Conservation (phyloP, 2,329 filamentous ascomycete species). For the Exserohilum rostratum region DNA sequence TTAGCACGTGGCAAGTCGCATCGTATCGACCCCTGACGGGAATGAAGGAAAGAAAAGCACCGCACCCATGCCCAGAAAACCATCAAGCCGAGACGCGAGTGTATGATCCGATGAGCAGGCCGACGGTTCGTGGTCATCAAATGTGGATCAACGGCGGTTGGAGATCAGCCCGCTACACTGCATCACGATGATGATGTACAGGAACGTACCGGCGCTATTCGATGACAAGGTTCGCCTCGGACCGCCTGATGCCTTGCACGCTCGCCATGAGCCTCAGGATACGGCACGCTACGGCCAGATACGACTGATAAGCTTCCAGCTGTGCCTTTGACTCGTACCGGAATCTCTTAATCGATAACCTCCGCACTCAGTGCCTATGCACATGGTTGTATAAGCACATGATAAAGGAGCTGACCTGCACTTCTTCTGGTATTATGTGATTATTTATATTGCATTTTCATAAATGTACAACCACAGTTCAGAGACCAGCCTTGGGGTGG, state of each 20-base stretch:
- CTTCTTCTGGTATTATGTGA: background rate
- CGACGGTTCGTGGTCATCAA: background rate
- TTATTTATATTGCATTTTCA: constrained; percentile 21
- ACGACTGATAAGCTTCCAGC: too few relatives aligned
- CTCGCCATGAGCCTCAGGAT: background rate
- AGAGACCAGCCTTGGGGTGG: constrained; percentile 15
- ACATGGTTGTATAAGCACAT: background rate
- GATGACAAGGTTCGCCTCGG: background rate
- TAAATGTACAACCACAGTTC: constrained; percentile 26
- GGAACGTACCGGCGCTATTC: background rate
- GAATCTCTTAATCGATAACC: too few relatives aligned
- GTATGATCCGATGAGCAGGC: background rate
- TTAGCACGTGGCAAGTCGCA: background rate
- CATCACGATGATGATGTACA: background rate
- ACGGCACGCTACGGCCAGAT: too few relatives aligned
- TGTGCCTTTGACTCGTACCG: too few relatives aligned
- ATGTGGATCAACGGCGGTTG: background rate
- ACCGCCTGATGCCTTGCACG: background rate
- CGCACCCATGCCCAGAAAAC: too few relatives aligned
- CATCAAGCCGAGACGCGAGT: background rate
- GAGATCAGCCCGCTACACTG: background rate
- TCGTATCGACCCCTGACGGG: background rate
- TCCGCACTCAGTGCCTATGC: background rate
- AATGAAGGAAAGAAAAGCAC: background rate
- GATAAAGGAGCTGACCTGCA: background rate